Percentiles rank a stretch among this genome's conserved stretches.
These are phyloP conservation scores for Cladosporium velox DNA, from an alignment of 2,329 filamentous ascomycete genomes.

Conservation along the genomic window DNA sequence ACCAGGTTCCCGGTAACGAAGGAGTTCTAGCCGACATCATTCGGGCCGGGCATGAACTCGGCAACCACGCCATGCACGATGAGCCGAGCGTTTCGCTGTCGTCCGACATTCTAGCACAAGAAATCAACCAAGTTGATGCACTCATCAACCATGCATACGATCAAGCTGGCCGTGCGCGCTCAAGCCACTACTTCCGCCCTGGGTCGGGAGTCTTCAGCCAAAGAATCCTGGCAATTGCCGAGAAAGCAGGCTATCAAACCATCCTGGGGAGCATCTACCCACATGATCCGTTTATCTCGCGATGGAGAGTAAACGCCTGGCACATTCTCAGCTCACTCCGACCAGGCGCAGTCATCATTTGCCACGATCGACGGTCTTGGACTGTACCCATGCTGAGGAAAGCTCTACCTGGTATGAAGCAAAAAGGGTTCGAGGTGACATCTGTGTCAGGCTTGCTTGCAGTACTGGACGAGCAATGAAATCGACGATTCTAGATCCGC, in stretches of 20 bases:
- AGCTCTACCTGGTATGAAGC: conserved; percentile 71
- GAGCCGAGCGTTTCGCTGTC: conserved; percentile 68
- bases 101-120: conserved; percentile 58
- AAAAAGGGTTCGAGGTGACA: conserved; percentile 69
- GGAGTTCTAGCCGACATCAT: conserved; percentile 54
- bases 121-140: conserved; percentile 66
- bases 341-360: conserved; percentile 78
- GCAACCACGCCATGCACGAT: conserved; percentile 88
- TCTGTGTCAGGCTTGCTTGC: conserved; percentile 57
- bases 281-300: conserved; percentile 83
- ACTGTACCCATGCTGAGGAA: conserved; percentile 74
- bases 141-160: conserved; percentile 61
- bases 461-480: neutral
- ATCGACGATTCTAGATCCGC: neutral
- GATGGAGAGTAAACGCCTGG: conserved; percentile 67
- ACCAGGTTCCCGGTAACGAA: conserved; percentile 63
- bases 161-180: conserved; percentile 42
- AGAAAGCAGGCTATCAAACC: conserved; percentile 65
- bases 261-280: conserved; percentile 86
- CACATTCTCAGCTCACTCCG: conserved; percentile 80
- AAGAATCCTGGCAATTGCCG: conserved; percentile 64
- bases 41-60: conserved; percentile 62
- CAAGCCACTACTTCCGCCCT: conserved; percentile 73
- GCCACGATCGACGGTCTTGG: conserved; percentile 83
- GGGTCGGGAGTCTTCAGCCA: conserved; percentile 81